Evolutionary conservation across 1,284 basidiomycete species (phyloP), one percentile per base, ranked within the genome.

Genomic region (Lentinula novae-zelandiae): DNA sequence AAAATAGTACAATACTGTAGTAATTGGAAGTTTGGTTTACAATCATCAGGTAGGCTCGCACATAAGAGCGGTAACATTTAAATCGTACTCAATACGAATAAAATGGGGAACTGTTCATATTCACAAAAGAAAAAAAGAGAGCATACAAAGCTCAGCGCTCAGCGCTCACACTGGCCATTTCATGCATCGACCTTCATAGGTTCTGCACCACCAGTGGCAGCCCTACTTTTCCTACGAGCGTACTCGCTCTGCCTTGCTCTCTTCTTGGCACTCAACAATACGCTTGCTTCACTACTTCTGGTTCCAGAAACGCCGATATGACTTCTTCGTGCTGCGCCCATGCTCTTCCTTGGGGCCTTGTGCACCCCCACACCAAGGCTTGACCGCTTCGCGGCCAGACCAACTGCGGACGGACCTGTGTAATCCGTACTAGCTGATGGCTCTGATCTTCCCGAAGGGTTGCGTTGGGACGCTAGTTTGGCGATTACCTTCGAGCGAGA

Each of bases 401-500:
- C 60, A 40, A 67, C 61, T 2, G 40, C 38, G 44, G 57, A 39
- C 0, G 38, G 33, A 9, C 39, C 33, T 44, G 60, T 33, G 33
- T 40, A n/a, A 39, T 38, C 15, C 6, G 53, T 13, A 9, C 42
- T 42, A 7, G 42, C 20, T 12, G 34, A 8, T 5, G 44, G 39
- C 2, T 44, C 44, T 9, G 58, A 57, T 42, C 53, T 3, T 4
- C 27, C 53, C 15, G 62, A 63, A 33, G 74, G 80, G 20, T 80
- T 82, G 7, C 88, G 82, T 70, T 90, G 86, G n/a, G 86, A 86
- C 5, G 85, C 88, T 27, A 92, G 75, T 67, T 79, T 83, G 0
- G 89, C 87, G 55, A 92, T 90, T 40, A 92, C 87, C 62, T 85
- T 86, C 31, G 88, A 88, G 27, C 90, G 82, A 40, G 90, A 92